Evolutionary conservation across 2,329 filamentous ascomycete genomes (phyloP).

Genomic region (Lachnellula subtilissima): DNA sequence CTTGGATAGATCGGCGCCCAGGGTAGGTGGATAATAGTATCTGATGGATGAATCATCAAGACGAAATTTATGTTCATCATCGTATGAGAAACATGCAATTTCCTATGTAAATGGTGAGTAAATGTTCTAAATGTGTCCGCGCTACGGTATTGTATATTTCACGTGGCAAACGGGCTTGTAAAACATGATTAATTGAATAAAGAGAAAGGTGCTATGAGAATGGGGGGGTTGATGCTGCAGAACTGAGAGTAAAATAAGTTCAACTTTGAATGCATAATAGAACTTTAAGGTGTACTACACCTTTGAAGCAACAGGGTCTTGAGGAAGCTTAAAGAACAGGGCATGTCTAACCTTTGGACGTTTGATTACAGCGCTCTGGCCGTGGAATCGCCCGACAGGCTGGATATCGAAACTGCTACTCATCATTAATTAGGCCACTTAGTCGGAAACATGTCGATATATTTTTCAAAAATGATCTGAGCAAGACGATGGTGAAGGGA

Average conservation of each 20-base stretch:
- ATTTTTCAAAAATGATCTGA: neutral
- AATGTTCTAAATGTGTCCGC: neutral
- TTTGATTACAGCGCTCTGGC: conserved; percentile 64
- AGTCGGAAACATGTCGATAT: neutral
- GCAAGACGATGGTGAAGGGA: neutral
- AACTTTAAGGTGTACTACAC: neutral
- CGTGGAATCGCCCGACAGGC: conserved; percentile 64
- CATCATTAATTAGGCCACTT: conserved; percentile 16
- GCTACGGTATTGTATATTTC: neutral
- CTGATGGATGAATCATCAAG: conserved; percentile 74
- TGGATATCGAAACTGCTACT: conserved; percentile 56
- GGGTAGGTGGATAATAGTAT: conserved; percentile 77
- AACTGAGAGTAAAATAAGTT: neutral
- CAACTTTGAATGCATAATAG: no score
- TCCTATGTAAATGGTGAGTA: conserved; percentile 50
- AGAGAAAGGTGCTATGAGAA: neutral
- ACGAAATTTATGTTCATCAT: conserved; percentile 72
- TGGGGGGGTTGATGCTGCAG: no score
- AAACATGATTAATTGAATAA: neutral
- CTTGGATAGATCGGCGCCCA: conserved; percentile 68
- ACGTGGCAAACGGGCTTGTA: neutral
- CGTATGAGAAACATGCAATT: conserved; percentile 89
- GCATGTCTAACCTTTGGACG: conserved; percentile 58
- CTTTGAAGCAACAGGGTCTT: neutral
- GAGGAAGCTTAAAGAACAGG: neutral